Evolutionary conservation across 139 green algal genomes (phyloP).

Genomic region (Chlorella sp.): DNA sequence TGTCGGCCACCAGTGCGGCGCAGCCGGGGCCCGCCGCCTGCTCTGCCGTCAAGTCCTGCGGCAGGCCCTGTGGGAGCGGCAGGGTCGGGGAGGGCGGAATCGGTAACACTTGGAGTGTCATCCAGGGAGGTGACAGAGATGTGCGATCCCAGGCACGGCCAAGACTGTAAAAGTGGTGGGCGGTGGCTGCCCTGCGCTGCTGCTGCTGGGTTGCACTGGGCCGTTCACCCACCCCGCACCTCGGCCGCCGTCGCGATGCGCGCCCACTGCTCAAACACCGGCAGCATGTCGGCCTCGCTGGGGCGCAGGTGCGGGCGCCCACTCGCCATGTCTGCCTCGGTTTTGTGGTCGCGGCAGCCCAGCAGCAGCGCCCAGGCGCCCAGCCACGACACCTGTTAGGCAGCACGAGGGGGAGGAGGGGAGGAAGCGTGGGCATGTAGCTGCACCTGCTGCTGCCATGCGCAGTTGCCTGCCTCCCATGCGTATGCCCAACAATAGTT

Average conservation of each 20-base stretch:
- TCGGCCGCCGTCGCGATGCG: neutral
- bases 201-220: too few species aligned
- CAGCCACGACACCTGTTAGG: conserved; percentile 22
- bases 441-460: neutral
- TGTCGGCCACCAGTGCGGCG: too few species aligned
- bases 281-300: neutral
- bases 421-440: too few species aligned
- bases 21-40: neutral
- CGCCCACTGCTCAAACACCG: neutral
- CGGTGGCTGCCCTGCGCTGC: too few species aligned
- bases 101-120: too few species aligned
- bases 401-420: too few species aligned
- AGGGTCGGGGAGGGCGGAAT: too few species aligned
- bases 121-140: too few species aligned
- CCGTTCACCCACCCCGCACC: too few species aligned
- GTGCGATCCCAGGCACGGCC: too few species aligned
- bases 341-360: neutral
- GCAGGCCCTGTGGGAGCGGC: neutral
- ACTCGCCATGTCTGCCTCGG: neutral
- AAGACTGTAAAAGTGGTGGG: neutral
- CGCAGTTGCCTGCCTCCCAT: neutral
- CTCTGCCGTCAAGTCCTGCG: neutral
- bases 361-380: conserved; percentile 8
- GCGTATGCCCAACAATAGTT: too few species aligned
- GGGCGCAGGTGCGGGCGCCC: neutral